Base-by-base conservation (phyloP, 1,284 basidiomycete species). In the Pascua sp. region DNA sequence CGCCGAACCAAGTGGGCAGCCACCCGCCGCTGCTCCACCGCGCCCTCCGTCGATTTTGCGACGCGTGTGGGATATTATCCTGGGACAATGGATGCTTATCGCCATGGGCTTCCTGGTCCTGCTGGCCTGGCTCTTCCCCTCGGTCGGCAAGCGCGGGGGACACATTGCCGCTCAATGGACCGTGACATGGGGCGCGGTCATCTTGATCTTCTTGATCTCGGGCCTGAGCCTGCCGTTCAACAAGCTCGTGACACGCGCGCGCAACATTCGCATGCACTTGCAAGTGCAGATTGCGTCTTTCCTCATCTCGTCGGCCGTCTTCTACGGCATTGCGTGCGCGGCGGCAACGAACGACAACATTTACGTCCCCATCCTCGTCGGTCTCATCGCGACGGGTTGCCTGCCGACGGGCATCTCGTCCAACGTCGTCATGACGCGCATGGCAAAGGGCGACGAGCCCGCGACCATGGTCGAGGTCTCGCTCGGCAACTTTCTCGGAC, bases 181-280 rank as follows among this genome's bases (percentile, higher is more conserved):
- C 2, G 51, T 71, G 24, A 63, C 65, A 16, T 74, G 67, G 48
- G 67, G 74, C 2, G 63, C 64, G 2, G 72, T 77, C 16, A 67
- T 63, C n/a, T 56, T 76, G 52, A 76, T 77, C 49, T 77, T 77
- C 61, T 61, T 76, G 50, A 64, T 73, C 32, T 68, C 68, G 0
- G 75, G 74, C 9, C 62, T 76, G 10, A 60, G 65, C 0, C 57
- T 75, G 0, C 67, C 73, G 3, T 56, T 68, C 11, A 53, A 60
- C n/a, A 66, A 64, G 47, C 63, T 74, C 32, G 61, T 69, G 32
- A 47, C 61, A 40, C 56, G 61, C 18, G 55, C 61, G 4, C 56
- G 51, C 2, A 57, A 63, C 48, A 40, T 44, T 17, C 63, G 67
- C 48, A 61, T 74, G 8, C 75, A 77, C 41, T 18, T 71, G 16